Base-by-base conservation (phyloP, 495 filamentous ascomycete species). In the Penicillium coffeae region DNA sequence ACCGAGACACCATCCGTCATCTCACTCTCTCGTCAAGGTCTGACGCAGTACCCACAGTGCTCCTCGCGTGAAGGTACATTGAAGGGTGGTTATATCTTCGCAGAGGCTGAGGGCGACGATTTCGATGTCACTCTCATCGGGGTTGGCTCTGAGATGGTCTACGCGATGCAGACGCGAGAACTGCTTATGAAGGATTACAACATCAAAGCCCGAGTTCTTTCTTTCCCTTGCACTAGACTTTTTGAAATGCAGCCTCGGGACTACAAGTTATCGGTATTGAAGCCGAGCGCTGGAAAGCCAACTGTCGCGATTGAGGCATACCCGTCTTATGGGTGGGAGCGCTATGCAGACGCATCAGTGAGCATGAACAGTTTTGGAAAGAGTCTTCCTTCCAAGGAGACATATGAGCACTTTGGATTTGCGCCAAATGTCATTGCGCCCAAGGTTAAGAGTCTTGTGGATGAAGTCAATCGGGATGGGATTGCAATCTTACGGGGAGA, bases 301-400 rank as follows among this genome's bases (percentile, higher is more conserved):
- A 62, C 66, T 5, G 73, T 82, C 0, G 71, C 77, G 1, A 73
- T 82, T 42, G 79, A 82, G 64, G 70, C 79, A 0, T 82, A 78
- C 58, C 67, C 73, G 0, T 65, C 68, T 0, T 78, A 77, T 42
- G 78, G 79, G 9, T 83, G 78, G 78, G 79, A 83, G 59, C 63
- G 79, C 10, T 82, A 81, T 56, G 78, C 79, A 1, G 68, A 80
- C 67, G 79, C 78, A 2, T 71, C 66, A 3, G 64, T 74, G 40
- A 70, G 54, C 15, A 63, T 83, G 54, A 69, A 56, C 14, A 56
- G 66, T 0, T 83, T 80, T 49, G 74, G 76, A 0, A 60, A 67
- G 25, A 73, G 68, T 52, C 56, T 81, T 45, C 79, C 79, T 7
- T 72, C 75, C 0, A 68, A 70, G 49, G 72, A 66, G 6, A 72